phyloP scores from a whole-genome alignment of 192 early-diverging fungal genomes.

The Funneliformis mosseae region DNA sequence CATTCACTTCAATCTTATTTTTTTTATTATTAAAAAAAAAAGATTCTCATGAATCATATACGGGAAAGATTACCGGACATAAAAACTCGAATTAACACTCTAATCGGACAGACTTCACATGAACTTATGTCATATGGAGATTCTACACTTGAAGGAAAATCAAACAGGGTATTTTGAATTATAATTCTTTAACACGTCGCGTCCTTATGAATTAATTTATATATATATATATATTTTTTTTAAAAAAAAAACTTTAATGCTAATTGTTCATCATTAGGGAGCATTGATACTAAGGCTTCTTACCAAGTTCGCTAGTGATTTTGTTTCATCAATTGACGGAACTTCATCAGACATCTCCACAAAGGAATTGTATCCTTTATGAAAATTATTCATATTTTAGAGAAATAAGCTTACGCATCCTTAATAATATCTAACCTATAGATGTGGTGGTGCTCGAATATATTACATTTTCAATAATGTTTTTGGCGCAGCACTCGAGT shows the following conservation, averaged over 20 bases:
- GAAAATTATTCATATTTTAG: background rate
- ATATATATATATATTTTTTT: background rate
- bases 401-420: background rate
- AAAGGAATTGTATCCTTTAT: constrained; percentile 58
- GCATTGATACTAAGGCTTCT: constrained; percentile 67
- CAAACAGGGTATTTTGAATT: constrained; percentile 45
- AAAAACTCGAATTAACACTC: constrained; percentile 70
- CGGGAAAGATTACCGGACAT: constrained; percentile 78
- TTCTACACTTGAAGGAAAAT: constrained; percentile 49
- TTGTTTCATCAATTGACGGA: constrained; percentile 78
- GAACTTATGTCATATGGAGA: constrained; percentile 73
- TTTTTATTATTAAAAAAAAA: constrained; percentile 14
- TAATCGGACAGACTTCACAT: constrained; percentile 79
- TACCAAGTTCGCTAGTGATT: constrained; percentile 77
- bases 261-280: constrained; percentile 39
- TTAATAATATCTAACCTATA: constrained; percentile 17
- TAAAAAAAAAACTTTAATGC: background rate
- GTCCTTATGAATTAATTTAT: background rate
- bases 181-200: too few species aligned
- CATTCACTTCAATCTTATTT: background rate
- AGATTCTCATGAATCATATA: constrained; percentile 78
- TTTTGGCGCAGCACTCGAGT: constrained; percentile 72
- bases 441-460: constrained; percentile 78
- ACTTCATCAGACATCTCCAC: constrained; percentile 71
- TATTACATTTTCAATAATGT: constrained; percentile 85